Conservation (phyloP, 1,284 basidiomycete species). For the Naganishia cerealis region DNA sequence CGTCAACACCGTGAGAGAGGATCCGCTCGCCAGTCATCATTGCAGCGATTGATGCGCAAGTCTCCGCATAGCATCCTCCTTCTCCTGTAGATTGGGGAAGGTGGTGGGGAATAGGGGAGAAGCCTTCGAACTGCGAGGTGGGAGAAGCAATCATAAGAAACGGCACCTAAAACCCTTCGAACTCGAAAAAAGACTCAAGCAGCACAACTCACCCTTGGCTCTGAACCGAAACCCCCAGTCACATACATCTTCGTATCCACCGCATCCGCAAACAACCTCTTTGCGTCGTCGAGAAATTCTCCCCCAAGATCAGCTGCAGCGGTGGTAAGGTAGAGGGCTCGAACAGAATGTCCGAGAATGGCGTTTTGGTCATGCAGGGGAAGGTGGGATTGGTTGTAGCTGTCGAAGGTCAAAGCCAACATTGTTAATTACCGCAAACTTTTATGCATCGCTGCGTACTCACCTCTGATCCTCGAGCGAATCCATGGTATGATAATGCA, state of each 20-base stretch:
- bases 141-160: no score
- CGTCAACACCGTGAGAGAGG: constrained; percentile 38
- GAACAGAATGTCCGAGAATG: constrained; percentile 43
- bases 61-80: constrained; percentile 47
- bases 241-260: constrained; percentile 44
- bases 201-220: constrained; percentile 39
- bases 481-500: constrained; percentile 33
- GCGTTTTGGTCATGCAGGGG: constrained; percentile 40
- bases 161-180: neutral
- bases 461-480: constrained; percentile 36
- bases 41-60: constrained; percentile 44
- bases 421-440: neutral
- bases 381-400: constrained; percentile 43
- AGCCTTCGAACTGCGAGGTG: constrained; percentile 38
- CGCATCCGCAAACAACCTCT: constrained; percentile 37
- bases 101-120: constrained; percentile 38
- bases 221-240: constrained; percentile 44
- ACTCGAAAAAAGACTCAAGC: no score
- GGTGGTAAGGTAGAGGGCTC: constrained; percentile 43
- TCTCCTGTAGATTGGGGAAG: constrained; percentile 43
- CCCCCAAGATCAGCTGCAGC: constrained; percentile 43
- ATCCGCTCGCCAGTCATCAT: constrained; percentile 47
- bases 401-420: constrained; percentile 11
- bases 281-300: constrained; percentile 38
- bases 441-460: constrained; percentile 16